Base-by-base conservation (phyloP, 768 basidiomycete species). In the Termitomyces eurrhizus region DNA sequence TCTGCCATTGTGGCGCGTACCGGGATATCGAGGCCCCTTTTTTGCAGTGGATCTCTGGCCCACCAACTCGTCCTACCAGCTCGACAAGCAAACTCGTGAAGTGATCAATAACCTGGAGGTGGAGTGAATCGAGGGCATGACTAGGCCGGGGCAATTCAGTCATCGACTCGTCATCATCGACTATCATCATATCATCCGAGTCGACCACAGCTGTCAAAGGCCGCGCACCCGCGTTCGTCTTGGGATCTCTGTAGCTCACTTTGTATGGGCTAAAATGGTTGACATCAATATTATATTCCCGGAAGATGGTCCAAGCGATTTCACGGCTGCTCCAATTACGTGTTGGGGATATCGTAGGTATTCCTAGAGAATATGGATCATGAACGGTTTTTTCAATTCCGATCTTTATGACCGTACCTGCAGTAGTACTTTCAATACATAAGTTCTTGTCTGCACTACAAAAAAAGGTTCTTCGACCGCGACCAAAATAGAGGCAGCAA, bases 381-480 rank as follows among this genome's bases (percentile, higher is more conserved):
- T 52, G 50, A 55, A 16, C 46, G 24, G 52, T 39, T 26, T 56
- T 41, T 36, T 35, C 37, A 61, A 71, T 13, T 58, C 7, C 61
- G 66, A 66, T 56, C 69, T 58, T 58, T 41, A 60, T 61, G 69
- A 52, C 62, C 61, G 33, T 62, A 72, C 73, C 69, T 69, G 45
- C 52, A 50, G 46, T 62, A 36, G 59, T 62, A 56, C 74, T 77
- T 66, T 81, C 77, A 53, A 85, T 74, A 58, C 80, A 82, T 35
- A 93, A 72, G 64, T 88, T 88, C 51, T 82, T 86, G 72, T 93
- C 92, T 51, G 78, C 83, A 58, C 84, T 90, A 69, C 87, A 85
- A 48, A 92, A 65, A 56, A 81, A 74, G n/a, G 86, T 87, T 61
- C 72, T 76, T n/a, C 76, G 74, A 49, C 67, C 72, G n/a, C 73